phyloP scores from a whole-genome alignment of 805 yeast genomes.

The Saturnispora besseyi region DNA sequence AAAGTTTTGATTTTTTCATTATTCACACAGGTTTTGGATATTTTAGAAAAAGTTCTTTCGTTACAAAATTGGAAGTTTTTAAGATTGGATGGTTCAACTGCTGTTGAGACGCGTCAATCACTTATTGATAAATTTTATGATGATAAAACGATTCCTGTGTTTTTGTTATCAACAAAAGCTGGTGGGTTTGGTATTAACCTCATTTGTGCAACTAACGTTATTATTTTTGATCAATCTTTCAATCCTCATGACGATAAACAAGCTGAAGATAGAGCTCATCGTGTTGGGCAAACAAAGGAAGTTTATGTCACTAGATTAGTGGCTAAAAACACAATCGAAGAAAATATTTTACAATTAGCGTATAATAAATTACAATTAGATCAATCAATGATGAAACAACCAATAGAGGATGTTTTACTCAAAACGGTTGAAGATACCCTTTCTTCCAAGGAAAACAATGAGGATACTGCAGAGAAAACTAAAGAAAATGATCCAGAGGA shows the following conservation, averaged over 20 bases:
- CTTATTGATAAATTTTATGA: slow-evolving; percentile 83
- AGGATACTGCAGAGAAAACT: background rate
- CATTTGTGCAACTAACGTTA: slow-evolving; percentile 88
- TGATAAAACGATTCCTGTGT: slow-evolving; percentile 73
- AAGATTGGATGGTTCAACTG: slow-evolving; percentile 87
- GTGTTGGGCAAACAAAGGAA: slow-evolving; percentile 39
- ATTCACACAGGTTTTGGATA: slow-evolving; percentile 87
- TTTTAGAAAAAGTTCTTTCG: slow-evolving; percentile 67
- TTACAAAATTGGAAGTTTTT: slow-evolving; percentile 59
- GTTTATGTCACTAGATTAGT: slow-evolving; percentile 75
- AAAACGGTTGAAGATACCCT: slow-evolving; percentile 34
- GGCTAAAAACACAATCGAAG: slow-evolving; percentile 72
- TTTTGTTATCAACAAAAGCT: slow-evolving; percentile 86
- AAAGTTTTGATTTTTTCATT: slow-evolving; percentile 80
- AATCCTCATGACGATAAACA: slow-evolving; percentile 98
- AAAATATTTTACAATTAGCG: slow-evolving; percentile 77
- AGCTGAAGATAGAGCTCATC: slow-evolving; percentile 97
- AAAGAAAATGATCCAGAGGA: background rate
- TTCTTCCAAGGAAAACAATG: slow-evolving; percentile 8
- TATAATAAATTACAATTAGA: slow-evolving; percentile 88
- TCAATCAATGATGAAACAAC: slow-evolving; percentile 41
- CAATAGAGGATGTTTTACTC: slow-evolving; percentile 44
- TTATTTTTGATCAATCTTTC: slow-evolving; percentile 88
- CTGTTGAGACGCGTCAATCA: slow-evolving; percentile 89
- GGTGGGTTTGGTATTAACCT: slow-evolving; percentile 98